A percentile compares a stretch with the other conserved stretches of the same genome.
phyloP scores from a whole-genome alignment of 108 stramenopile species.

The Aurantiochytrium sp. region DNA sequence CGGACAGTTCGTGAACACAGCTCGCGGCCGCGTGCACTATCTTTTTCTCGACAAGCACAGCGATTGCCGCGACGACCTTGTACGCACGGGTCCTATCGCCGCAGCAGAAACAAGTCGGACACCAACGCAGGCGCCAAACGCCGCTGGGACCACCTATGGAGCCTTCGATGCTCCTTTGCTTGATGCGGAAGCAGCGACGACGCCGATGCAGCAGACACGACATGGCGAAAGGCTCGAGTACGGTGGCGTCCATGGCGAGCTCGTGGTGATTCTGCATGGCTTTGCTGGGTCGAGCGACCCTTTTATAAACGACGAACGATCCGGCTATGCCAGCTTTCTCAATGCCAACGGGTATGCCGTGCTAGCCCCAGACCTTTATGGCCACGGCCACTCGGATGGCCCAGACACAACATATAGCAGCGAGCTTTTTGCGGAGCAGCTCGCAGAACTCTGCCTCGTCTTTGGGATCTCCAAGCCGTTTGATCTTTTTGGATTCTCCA shows the following conservation, averaged over 20 bases:
- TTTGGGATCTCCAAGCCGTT: constrained; percentile 2
- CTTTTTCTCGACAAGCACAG: not conserved
- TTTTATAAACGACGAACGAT: not conserved
- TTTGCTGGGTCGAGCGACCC: not conserved
- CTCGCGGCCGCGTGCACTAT: not conserved
- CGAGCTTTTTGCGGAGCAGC: constrained; percentile 16
- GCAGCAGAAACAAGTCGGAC: too few species aligned
- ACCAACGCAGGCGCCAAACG: too few species aligned
- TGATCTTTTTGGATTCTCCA: not conserved
- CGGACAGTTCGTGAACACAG: not conserved
- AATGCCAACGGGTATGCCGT: not conserved
- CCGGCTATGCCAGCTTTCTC: constrained; percentile 4
- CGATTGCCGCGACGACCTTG: too few species aligned
- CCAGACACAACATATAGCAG: not conserved
- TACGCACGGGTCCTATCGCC: not conserved
- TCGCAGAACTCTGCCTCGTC: not conserved
- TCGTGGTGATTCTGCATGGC: constrained; percentile 1
- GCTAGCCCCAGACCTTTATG: not conserved
- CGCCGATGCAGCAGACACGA: not conserved
- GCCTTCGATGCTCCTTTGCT: not conserved
- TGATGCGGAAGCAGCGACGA: not conserved
- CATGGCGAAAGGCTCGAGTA: not conserved
- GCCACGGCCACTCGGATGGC: constrained; percentile 4
- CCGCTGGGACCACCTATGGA: not conserved
- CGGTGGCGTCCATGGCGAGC: not conserved